Conservation (phyloP, 495 filamentous ascomycete genomes). For the Talaromyces thailandensis region DNA sequence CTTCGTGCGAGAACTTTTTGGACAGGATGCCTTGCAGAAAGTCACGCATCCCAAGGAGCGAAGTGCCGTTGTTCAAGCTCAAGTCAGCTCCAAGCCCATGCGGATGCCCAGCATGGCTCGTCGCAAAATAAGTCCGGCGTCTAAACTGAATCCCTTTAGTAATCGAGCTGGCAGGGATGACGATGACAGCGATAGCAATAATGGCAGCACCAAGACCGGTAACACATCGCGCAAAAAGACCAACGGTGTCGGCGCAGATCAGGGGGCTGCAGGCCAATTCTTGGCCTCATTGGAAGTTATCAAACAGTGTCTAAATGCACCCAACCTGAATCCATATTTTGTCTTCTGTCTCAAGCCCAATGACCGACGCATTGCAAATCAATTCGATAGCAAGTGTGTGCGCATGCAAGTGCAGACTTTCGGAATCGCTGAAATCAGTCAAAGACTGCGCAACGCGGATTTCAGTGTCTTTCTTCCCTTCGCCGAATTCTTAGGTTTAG, state of each 20-base stretch:
- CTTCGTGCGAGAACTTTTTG: constrained; percentile 84
- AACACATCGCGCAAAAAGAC: constrained; percentile 28
- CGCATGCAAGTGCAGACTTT: constrained; percentile 90
- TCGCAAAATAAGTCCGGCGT: constrained; percentile 48
- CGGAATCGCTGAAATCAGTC: constrained; percentile 94
- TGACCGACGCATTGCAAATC: constrained; percentile 92
- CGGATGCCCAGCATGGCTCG: constrained; percentile 90
- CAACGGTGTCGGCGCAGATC: constrained; percentile 43
- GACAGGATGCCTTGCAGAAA: constrained; percentile 84
- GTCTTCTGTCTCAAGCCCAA: constrained; percentile 97
- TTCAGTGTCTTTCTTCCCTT: constrained; percentile 95
- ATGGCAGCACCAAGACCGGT: constrained; percentile 27
- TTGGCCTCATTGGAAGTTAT: constrained; percentile 82
- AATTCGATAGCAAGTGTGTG: constrained; percentile 98
- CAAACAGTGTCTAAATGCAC: constrained; percentile 68
- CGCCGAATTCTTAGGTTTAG: constrained; percentile 84
- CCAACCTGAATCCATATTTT: constrained; percentile 86
- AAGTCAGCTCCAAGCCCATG: constrained; percentile 87
- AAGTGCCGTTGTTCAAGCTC: constrained; percentile 88
- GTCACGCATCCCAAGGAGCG: constrained; percentile 85
- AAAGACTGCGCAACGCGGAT: constrained; percentile 82
- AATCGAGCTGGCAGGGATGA: constrained; percentile 38
- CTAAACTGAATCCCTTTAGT: constrained; percentile 28
- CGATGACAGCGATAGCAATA: constrained; percentile 44
- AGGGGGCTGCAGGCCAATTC: constrained; percentile 90